phyloP scores from a whole-genome alignment of 2,329 filamentous ascomycete species.

The Calonectria pauciramosa region DNA sequence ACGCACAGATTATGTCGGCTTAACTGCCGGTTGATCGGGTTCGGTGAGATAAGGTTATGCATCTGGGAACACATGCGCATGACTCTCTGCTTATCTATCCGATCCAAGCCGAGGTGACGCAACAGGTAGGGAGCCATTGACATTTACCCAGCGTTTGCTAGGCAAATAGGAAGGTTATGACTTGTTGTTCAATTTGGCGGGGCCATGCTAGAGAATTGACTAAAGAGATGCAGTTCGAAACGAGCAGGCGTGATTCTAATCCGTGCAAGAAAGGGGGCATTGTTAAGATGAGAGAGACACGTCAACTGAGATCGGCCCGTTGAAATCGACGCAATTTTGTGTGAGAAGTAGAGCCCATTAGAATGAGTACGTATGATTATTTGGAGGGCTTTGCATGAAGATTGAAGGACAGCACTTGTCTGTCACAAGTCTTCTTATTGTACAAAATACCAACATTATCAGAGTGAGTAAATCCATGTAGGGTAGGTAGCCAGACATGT shows the following conservation, averaged over 20 bases:
- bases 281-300: too few species aligned
- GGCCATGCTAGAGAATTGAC: not conserved
- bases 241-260: too few species aligned
- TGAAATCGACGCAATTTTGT: too few species aligned
- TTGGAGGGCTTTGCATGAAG: too few species aligned
- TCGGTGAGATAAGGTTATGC: not conserved
- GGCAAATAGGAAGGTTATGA: not conserved
- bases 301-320: too few species aligned
- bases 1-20: not conserved
- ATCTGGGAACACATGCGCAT: not conserved
- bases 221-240: too few species aligned
- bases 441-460: too few species aligned
- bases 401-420: too few species aligned
- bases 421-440: too few species aligned
- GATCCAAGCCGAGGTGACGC: not conserved
- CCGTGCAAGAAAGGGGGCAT: too few species aligned
- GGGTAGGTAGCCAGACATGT: not conserved
- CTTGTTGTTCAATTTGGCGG: not conserved
- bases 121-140: not conserved
- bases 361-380: too few species aligned
- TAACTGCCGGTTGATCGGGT: not conserved
- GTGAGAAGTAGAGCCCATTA: too few species aligned
- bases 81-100: not conserved
- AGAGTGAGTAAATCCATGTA: not conserved
- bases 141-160: not conserved